phyloP scores from a whole-genome alignment of 805 yeast species.

The Spathaspora passalidarum region DNA sequence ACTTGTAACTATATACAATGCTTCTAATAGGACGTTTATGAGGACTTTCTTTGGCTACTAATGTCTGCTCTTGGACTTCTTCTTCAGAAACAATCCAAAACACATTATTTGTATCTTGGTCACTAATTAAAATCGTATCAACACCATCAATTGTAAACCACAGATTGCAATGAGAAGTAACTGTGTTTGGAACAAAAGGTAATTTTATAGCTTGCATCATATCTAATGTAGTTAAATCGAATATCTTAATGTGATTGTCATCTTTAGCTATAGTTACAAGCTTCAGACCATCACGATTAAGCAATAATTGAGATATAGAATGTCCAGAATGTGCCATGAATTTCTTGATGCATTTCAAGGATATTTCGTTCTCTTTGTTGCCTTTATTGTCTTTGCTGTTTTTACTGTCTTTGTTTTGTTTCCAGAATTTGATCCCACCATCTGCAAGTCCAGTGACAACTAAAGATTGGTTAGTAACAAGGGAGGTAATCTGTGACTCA shows the following conservation, averaged over 20 bases:
- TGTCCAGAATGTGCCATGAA: conserved; percentile 16
- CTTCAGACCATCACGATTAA: conserved; percentile 12
- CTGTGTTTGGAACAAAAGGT: conserved; percentile 13
- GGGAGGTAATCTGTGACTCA: conserved; percentile 12
- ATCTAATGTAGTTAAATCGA: conserved; percentile 19
- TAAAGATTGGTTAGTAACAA: conserved; percentile 13
- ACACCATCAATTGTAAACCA: conserved; percentile 12
- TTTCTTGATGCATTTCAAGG: conserved; percentile 13
- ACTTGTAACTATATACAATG: conserved; percentile 11
- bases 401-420: conserved; percentile 1
- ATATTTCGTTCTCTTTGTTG: conserved; percentile 4
- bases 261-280: conserved; percentile 17
- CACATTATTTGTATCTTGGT: conserved; percentile 9
- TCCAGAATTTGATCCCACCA: conserved; percentile 22
- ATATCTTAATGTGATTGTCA: conserved; percentile 16
- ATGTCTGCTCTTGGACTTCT: conserved; percentile 7
- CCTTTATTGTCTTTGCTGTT: conserved; percentile 6
- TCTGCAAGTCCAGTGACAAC: conserved; percentile 16
- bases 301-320: conserved; percentile 13
- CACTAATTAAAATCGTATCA: conserved; percentile 12
- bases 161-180: conserved; percentile 7
- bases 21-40: conserved; percentile 13
- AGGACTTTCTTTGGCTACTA: background rate
- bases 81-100: conserved; percentile 12
- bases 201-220: conserved; percentile 18